Evolutionary conservation across 257 asterid genomes (phyloP).

Genomic region (Oldenlandia corymbosa): DNA sequence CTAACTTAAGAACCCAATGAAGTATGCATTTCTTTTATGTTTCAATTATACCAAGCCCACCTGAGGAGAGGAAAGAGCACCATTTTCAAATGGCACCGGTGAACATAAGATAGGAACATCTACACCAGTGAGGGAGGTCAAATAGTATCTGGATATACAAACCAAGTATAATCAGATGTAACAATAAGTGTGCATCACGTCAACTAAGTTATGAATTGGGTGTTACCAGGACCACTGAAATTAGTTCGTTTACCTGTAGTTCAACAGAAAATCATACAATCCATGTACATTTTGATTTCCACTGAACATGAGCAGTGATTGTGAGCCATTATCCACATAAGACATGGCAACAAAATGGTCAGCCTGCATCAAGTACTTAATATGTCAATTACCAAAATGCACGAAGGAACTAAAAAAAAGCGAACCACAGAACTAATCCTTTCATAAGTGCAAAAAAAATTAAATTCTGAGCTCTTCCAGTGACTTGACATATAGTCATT

Average conservation of each 20-base stretch:
- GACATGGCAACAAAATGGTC: constrained; percentile 42
- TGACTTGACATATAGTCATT: not conserved
- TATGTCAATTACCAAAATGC: not conserved
- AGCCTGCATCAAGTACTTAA: constrained; percentile 42
- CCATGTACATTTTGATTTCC: constrained; percentile 72
- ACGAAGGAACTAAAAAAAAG: not conserved
- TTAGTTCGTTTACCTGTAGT: constrained; percentile 61
- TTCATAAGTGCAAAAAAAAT: not conserved
- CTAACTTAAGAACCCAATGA: not conserved
- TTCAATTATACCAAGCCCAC: constrained; percentile 28
- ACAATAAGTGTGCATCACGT: not conserved
- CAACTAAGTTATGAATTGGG: not conserved
- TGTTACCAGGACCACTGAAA: not conserved
- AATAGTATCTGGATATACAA: constrained; percentile 47
- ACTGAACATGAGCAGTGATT: constrained; percentile 63
- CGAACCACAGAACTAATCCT: not conserved
- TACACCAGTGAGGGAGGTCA: constrained; percentile 57
- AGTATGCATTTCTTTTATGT: no score
- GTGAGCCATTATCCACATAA: constrained; percentile 71
- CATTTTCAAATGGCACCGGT: constrained; percentile 75
- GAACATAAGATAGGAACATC: constrained; percentile 91
- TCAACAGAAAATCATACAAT: constrained; percentile 67
- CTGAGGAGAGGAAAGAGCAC: constrained; percentile 83
- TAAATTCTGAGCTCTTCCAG: not conserved
- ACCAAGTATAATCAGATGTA: constrained; percentile 9